Base-by-base conservation (phyloP, 306 rosid genomes). In the Canavalia ensiformis region DNA sequence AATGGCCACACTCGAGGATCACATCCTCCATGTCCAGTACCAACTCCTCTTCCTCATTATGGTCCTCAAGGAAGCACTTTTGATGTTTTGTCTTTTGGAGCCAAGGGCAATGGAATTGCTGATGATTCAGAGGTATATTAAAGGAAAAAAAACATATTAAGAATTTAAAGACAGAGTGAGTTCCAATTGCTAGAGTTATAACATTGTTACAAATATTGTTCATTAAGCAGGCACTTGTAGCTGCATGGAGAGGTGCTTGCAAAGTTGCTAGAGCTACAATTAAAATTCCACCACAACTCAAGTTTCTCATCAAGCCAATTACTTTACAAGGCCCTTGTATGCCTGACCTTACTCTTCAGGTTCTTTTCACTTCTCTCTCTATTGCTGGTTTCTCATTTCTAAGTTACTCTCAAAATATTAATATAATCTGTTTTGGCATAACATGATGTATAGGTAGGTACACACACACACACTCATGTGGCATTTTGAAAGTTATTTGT, bases 231-330 rank as follows among this genome's bases (percentile, higher is more conserved):
- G 96, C 96, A 69, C 84, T 95, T 76, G 2, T 66, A 81, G 90
- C 89, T 82, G 94, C 98, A 89, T 95, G 98, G 98, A 55, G 84
- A 64, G 82, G 91, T 82, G 98, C 98, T 44, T 95, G 99, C 88
- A 89, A 85, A 68, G 89, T 87, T 70, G 28, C 76, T 51, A 90
- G 89, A 46, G 95, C 97, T 18, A 91, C 83, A 11, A 73, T 93
- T n/a, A 75, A 78, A 86, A 83, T 95, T 78, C 98, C 97, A 44
- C 76, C 92, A 82, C 72, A 87, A 29, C 50, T 55, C 84, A 91
- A 80, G 72, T 90, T 91, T 86, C 90, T 93, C 11, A 81, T 93
- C 72, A 86, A 84, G 33, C 91, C 99, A 6, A 52, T 93, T 46
- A 89, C 90, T 86, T 90, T 95, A 78, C 88, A 90, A 81, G 98